Evolutionary conservation across 1,284 basidiomycete species (phyloP).

Genomic region (Tetrapyrgos nigripes): DNA sequence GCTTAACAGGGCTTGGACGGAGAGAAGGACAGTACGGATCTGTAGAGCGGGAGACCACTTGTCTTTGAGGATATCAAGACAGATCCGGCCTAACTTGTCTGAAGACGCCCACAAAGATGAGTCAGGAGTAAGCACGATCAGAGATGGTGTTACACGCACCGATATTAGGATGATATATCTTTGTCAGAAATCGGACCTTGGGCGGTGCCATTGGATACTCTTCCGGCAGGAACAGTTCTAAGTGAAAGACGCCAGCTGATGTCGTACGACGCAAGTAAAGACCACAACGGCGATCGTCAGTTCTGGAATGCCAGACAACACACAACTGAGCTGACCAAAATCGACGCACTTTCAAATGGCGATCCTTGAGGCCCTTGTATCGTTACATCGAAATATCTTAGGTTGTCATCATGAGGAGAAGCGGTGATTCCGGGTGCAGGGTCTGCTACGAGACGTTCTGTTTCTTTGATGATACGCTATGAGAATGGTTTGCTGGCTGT

Average conservation of each 20-base stretch:
- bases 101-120: neutral
- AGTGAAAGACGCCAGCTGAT: conserved; percentile 89
- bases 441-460: conserved; percentile 94
- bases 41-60: conserved; percentile 91
- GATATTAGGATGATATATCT: conserved; percentile 99
- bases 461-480: conserved; percentile 60
- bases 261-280: neutral
- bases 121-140: too few relatives aligned
- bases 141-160: conserved; percentile 57
- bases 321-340: neutral
- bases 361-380: conserved; percentile 94
- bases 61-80: conserved; percentile 98
- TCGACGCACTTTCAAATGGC: conserved; percentile 87
- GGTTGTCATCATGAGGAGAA: conserved; percentile 94
- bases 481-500: neutral
- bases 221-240: conserved; percentile 97
- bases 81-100: conserved; percentile 59
- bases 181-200: conserved; percentile 98
- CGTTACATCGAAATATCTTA: conserved; percentile 98
- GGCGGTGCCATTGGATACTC: conserved; percentile 99
- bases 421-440: conserved; percentile 97
- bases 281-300: neutral
- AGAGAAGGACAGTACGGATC: conserved; percentile 79
- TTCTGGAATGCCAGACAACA: neutral
- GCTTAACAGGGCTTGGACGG: conserved; percentile 94